A percentile compares a stretch with the other conserved stretches of the same genome.
phyloP scores from a whole-genome alignment of 2,329 filamentous ascomycete species.

The Sclerotinia minor region DNA sequence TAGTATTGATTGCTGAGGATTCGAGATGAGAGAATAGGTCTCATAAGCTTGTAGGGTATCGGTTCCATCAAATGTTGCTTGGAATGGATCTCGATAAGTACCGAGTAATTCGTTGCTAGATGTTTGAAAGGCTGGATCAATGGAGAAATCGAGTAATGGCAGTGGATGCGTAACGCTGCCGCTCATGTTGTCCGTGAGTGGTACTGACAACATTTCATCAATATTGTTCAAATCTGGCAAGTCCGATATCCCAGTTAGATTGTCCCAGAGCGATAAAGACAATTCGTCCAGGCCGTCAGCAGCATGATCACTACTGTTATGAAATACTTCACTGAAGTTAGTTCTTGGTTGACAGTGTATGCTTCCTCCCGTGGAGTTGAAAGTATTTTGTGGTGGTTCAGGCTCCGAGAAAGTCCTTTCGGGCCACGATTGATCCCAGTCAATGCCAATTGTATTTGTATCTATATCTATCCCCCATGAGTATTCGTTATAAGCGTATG shows the following conservation, averaged over 20 bases:
- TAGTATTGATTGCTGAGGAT: neutral
- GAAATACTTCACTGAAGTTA: neutral
- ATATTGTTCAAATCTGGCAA: neutral
- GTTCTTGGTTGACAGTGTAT: neutral
- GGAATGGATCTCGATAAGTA: neutral
- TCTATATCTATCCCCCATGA: neutral
- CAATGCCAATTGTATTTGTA: neutral
- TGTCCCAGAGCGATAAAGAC: neutral
- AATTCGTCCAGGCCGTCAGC: neutral
- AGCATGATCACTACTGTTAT: neutral
- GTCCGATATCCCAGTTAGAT: neutral
- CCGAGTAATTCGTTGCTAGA: neutral
- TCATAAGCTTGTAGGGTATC: neutral
- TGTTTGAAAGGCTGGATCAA: neutral
- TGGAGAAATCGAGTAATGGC: neutral
- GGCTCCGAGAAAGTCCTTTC: neutral
- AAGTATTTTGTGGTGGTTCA: neutral
- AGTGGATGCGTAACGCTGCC: neutral
- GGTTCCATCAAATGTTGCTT: neutral
- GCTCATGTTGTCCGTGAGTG: neutral
- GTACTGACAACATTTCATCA: neutral
- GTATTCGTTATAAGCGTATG: neutral
- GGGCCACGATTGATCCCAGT: neutral
- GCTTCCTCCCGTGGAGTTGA: neutral
- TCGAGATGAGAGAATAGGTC: neutral